Conservation (phyloP, 1,284 basidiomycete species). For the Leccinum subspadiceum region DNA sequence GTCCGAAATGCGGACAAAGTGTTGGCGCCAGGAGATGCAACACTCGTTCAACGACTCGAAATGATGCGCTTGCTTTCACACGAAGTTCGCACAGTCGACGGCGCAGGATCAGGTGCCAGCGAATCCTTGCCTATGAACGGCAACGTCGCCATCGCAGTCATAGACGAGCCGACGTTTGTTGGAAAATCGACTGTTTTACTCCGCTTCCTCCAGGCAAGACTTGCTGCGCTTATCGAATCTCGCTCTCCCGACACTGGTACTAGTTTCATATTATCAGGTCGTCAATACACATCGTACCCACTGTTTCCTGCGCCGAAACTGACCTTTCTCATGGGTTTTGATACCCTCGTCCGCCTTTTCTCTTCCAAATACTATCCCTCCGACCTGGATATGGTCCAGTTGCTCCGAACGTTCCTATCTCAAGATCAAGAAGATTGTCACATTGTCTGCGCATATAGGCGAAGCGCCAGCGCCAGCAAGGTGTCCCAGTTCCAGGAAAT, state of each 20-base stretch:
- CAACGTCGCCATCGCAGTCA: conserved; percentile 78
- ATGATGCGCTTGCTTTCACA: conserved; percentile 77
- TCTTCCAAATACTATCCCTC: conserved; percentile 76
- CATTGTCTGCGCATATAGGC: conserved; percentile 71
- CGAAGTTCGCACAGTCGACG: conserved; percentile 38
- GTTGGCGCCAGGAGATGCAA: conserved; percentile 71
- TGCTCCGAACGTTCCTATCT: conserved; percentile 64
- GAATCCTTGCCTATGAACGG: conserved; percentile 15
- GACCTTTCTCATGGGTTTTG: conserved; percentile 78
- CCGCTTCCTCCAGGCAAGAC: conserved; percentile 46
- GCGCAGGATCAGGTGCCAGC: neutral
- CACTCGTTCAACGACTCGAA: conserved; percentile 69
- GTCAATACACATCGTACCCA: conserved; percentile 16
- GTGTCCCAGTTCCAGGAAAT: conserved; percentile 23
- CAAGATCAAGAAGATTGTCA: conserved; percentile 58
- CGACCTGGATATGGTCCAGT: conserved; percentile 49
- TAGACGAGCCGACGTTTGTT: conserved; percentile 88
- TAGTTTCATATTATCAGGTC: neutral
- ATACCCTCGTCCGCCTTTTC: conserved; percentile 87
- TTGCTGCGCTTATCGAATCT: conserved; percentile 26
- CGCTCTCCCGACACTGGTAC: neutral
- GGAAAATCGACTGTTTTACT: conserved; percentile 72
- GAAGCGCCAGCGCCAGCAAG: conserved; percentile 15
- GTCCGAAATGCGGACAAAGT: conserved; percentile 89
- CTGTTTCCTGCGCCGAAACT: conserved; percentile 40